These are phyloP conservation scores for Mucor saturninus DNA, from an alignment of 371 early-diverging fungal genomes.

Conservation along the genomic window DNA sequence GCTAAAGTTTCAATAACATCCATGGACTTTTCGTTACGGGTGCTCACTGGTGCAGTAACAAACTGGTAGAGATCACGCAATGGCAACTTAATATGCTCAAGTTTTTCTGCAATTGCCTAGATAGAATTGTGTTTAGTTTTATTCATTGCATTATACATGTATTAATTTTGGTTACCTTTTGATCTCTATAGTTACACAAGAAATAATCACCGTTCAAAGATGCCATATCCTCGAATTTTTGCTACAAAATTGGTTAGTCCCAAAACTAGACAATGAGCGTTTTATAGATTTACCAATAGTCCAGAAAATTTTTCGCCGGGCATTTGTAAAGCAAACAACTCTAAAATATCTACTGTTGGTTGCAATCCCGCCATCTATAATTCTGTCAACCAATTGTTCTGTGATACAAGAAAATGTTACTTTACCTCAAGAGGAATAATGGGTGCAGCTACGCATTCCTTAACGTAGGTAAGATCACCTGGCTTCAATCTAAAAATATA, in stretches of 20 bases:
- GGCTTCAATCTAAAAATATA: slow-evolving; percentile 23
- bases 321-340: slow-evolving; percentile 76
- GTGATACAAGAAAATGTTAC: background rate
- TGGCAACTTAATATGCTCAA: slow-evolving; percentile 66
- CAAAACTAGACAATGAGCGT: background rate
- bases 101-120: slow-evolving; percentile 62
- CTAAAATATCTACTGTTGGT: slow-evolving; percentile 82
- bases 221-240: slow-evolving; percentile 74
- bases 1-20: slow-evolving; percentile 42
- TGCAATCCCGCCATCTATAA: slow-evolving; percentile 77
- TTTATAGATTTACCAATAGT: slow-evolving; percentile 57
- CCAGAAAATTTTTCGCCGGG: slow-evolving; percentile 67
- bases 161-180: slow-evolving; percentile 50
- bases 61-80: slow-evolving; percentile 71
- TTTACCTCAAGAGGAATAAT: slow-evolving; percentile 38
- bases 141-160: too few relatives aligned
- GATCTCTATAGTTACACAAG: slow-evolving; percentile 74
- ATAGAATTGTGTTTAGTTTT: too few relatives aligned
- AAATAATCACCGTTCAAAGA: slow-evolving; percentile 73
- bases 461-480: slow-evolving; percentile 37
- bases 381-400: background rate
- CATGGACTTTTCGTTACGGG: slow-evolving; percentile 38
- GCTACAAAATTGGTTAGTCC: slow-evolving; percentile 27
- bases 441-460: slow-evolving; percentile 38
- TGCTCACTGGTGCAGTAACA: slow-evolving; percentile 68